Evolutionary conservation across 164 flowering plant genomes (phyloP).

Genomic region (Stephania cephalantha): DNA sequence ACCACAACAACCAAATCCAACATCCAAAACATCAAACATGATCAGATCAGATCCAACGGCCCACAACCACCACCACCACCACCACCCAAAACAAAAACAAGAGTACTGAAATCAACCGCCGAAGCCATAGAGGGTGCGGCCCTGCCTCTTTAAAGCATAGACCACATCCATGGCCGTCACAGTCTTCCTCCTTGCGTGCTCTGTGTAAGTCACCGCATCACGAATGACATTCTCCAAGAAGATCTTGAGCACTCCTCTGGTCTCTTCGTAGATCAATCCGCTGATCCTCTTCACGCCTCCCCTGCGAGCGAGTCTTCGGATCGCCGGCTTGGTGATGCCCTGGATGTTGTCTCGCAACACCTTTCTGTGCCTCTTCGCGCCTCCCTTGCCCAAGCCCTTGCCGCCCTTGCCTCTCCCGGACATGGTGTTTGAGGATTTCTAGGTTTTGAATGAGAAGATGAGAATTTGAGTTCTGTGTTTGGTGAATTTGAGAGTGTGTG

Average conservation of each 20-base stretch:
- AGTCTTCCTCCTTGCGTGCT: constrained; percentile 32
- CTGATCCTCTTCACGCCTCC: constrained; percentile 33
- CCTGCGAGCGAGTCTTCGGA: constrained; percentile 25
- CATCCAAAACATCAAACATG: constrained; percentile 8
- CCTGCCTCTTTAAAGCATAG: constrained; percentile 33
- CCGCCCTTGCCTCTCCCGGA: constrained; percentile 27
- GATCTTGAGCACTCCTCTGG: constrained; percentile 19
- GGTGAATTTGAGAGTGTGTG: neutral
- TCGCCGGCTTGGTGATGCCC: constrained; percentile 19
- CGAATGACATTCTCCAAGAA: constrained; percentile 20
- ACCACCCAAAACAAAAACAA: neutral
- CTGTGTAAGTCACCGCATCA: constrained; percentile 21
- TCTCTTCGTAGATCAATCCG: constrained; percentile 19
- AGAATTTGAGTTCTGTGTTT: neutral
- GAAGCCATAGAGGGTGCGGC: constrained; percentile 31
- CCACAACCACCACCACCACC: constrained; percentile 17
- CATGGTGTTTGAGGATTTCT: constrained; percentile 7
- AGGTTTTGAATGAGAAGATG: neutral
- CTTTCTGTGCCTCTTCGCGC: constrained; percentile 30
- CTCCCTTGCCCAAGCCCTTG: constrained; percentile 28
- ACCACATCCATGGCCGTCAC: constrained; percentile 42
- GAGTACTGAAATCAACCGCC: constrained; percentile 19
- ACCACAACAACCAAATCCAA: constrained; percentile 8
- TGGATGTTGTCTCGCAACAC: constrained; percentile 28
- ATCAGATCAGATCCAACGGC: neutral